phyloP scores from a whole-genome alignment of 352 stramenopile genomes.

The Phytophthora pseudosyringae region DNA sequence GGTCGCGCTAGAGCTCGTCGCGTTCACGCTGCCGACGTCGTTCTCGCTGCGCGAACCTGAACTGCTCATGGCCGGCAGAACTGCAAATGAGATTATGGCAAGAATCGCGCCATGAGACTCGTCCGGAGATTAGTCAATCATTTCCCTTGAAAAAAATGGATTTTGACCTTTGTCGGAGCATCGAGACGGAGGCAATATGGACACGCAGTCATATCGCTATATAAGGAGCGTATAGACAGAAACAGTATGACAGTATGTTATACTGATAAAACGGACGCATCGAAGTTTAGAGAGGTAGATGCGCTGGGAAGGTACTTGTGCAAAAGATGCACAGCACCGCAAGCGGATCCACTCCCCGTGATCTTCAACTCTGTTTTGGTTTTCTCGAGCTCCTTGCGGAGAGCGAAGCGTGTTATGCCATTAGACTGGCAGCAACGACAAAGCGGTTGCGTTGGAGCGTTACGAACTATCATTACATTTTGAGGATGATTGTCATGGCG shows the following conservation, averaged over 20 bases:
- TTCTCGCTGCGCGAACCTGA: constrained; percentile 11
- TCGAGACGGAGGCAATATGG: background rate
- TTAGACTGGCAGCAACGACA: no score
- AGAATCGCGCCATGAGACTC: background rate
- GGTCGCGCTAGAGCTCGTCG: constrained; percentile 6
- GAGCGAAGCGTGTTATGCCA: no score
- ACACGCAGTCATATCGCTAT: constrained; percentile 1
- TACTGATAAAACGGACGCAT: background rate
- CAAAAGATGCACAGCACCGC: constrained; percentile 4
- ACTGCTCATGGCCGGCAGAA: constrained; percentile 20
- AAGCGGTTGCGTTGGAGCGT: no score
- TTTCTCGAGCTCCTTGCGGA: no score
- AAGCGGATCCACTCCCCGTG: constrained; percentile 12
- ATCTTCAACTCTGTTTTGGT: background rate
- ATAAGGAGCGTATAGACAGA: background rate
- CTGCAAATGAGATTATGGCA: constrained; percentile 30
- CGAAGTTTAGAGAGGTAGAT: constrained; percentile 6
- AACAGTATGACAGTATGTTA: background rate
- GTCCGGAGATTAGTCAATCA: no score
- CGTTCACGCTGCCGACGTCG: constrained; percentile 19
- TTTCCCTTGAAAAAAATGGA: no score
- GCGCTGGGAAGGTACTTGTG: background rate
- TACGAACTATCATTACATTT: no score
- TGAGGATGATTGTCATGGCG: no score
- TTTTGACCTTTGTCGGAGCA: background rate